phyloP scores from a whole-genome alignment of 495 filamentous ascomycete species.

The Thermothielavioides terrestris region DNA sequence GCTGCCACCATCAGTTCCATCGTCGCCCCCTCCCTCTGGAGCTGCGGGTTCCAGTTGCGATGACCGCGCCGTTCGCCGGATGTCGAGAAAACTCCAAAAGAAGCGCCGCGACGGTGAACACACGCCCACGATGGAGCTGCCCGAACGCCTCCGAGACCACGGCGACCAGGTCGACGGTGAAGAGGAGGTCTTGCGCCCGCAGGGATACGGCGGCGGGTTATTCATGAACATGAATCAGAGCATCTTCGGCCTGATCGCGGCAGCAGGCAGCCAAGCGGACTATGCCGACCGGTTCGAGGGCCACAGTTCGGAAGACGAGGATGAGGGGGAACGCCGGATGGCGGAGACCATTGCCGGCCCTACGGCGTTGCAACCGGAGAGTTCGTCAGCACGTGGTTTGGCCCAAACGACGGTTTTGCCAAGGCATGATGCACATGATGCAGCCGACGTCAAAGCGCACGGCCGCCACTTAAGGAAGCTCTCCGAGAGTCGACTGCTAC shows the following conservation, averaged over 20 bases:
- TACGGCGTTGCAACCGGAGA: conserved; percentile 6
- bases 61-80: conserved; percentile 22
- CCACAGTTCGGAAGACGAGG: conserved; percentile 67
- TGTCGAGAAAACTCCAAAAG: conserved; percentile 51
- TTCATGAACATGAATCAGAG: conserved; percentile 84
- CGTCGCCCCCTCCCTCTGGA: conserved; percentile 8
- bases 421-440: conserved; percentile 9
- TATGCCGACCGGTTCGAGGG: conserved; percentile 76
- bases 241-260: conserved; percentile 86
- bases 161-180: conserved; percentile 50
- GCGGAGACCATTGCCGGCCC: conserved; percentile 24
- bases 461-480: conserved; percentile 46
- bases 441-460: conserved; percentile 15
- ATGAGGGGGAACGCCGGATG: conserved; percentile 25
- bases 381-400: neutral
- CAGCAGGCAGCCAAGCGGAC: conserved; percentile 73
- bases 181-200: conserved; percentile 65
- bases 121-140: conserved; percentile 59
- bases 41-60: conserved; percentile 13
- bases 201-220: conserved; percentile 40
- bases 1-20: neutral
- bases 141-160: conserved; percentile 66
- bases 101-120: conserved; percentile 44
- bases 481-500: conserved; percentile 53
- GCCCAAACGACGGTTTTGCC: conserved; percentile 32